Percentiles rank a stretch among this genome's conserved stretches.
Evolutionary conservation across 495 filamentous ascomycete genomes (phyloP).

Genomic region (Letharia lupina): DNA sequence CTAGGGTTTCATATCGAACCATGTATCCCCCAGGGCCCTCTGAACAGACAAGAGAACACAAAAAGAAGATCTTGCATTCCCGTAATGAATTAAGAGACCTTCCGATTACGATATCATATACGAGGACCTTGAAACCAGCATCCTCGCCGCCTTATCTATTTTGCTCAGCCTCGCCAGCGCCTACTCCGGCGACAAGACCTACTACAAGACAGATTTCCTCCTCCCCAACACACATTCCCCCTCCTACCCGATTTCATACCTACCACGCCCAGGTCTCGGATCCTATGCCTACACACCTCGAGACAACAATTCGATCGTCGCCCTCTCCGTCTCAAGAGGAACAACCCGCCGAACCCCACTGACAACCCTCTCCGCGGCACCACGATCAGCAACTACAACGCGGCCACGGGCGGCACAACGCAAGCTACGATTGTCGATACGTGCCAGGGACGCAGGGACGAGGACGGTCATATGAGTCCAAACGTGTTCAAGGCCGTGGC

Average conservation of each 20-base stretch:
- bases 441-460: slow-evolving; percentile 25
- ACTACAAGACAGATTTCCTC: slow-evolving; percentile 29
- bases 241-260: too few species aligned
- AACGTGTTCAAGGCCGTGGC: slow-evolving; percentile 18
- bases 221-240: neutral
- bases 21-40: too few species aligned
- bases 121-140: neutral
- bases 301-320: slow-evolving; percentile 29
- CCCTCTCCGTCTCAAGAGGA: slow-evolving; percentile 30
- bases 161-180: neutral
- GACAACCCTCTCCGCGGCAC: slow-evolving; percentile 35
- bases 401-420: slow-evolving; percentile 16
- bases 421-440: slow-evolving; percentile 29
- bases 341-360: slow-evolving; percentile 32
- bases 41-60: too few species aligned
- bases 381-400: slow-evolving; percentile 26
- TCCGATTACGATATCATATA: too few species aligned
- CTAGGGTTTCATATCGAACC: too few species aligned
- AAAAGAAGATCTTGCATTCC: too few species aligned
- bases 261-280: slow-evolving; percentile 28
- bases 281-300: slow-evolving; percentile 32
- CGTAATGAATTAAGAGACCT: too few species aligned
- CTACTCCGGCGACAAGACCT: slow-evolving; percentile 35
- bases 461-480: slow-evolving; percentile 26
- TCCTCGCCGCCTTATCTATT: neutral